Conservation (phyloP, 805 yeast species). For the Teunomyces barrocoloradensis region DNA sequence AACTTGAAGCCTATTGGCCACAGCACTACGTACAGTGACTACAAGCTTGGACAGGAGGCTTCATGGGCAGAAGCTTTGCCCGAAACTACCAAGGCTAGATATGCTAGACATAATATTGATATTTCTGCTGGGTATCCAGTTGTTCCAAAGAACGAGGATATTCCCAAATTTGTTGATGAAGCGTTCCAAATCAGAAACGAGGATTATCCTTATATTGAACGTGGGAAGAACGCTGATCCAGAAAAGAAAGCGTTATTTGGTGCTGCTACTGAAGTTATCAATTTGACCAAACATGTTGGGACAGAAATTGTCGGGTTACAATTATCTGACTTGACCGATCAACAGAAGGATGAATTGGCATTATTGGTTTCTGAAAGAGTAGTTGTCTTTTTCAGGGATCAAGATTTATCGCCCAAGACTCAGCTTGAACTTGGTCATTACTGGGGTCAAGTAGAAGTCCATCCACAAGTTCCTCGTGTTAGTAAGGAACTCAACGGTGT, state of each 20-base stretch:
- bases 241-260: slow-evolving; percentile 30
- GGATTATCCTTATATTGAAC: slow-evolving; percentile 22
- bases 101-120: slow-evolving; percentile 23
- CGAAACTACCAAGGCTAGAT: slow-evolving; percentile 20
- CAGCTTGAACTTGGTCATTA: slow-evolving; percentile 30
- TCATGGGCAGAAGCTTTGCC: slow-evolving; percentile 15
- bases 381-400: slow-evolving; percentile 30
- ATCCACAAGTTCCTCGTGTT: slow-evolving; percentile 28
- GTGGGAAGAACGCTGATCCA: slow-evolving; percentile 28
- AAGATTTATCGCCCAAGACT: slow-evolving; percentile 29
- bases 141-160: slow-evolving; percentile 26
- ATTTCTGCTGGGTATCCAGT: slow-evolving; percentile 27
- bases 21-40: slow-evolving; percentile 1
- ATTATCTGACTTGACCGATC: slow-evolving; percentile 24
- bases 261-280: slow-evolving; percentile 28
- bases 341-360: slow-evolving; percentile 31
- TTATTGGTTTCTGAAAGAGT: slow-evolving; percentile 29
- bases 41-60: not conserved
- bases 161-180: slow-evolving; percentile 27
- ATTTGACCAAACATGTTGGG: slow-evolving; percentile 31
- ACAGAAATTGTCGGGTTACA: slow-evolving; percentile 32
- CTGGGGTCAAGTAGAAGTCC: slow-evolving; percentile 29
- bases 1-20: slow-evolving; percentile 12
- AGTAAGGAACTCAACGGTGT: slow-evolving; percentile 30
- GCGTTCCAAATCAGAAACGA: slow-evolving; percentile 21